Evolutionary conservation across 2,329 filamentous ascomycete genomes (phyloP), one percentile per base, ranked within the genome.

Genomic region (Pseudogymnoascus sp.): DNA sequence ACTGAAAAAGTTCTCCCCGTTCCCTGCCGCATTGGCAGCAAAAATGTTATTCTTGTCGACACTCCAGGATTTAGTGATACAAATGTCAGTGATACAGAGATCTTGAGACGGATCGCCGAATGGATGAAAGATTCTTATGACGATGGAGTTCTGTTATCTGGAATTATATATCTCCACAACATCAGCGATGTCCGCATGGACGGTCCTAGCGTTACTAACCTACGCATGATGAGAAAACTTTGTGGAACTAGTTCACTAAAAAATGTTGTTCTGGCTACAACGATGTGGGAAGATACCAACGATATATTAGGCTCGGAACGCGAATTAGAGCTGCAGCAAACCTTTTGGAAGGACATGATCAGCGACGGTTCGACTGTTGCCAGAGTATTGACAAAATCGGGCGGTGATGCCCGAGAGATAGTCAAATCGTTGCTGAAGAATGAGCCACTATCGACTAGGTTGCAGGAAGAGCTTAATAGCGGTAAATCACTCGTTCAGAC

Each of bases 31-130:
- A 58, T 64, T 18, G 58, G n/a, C 1, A 45, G 27, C 25, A 13
- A 37, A 21, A 61, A 42, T 10, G 48, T 63, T 7, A 62, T 65
- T 27, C 52, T 68, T 9, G 69, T 78, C 40, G 76, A 78, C 60
- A 78, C 76, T 0, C 75, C 76, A 0, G 76, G 77, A 0, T 78
- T 78, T 62, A 69, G 77, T 59, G 76, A 78, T 60, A 77, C 72
- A 0, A 61, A 68, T 18, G 37, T 65, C 1, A 67, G 63, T 4
- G 76, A 79, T 37, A 66, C 71, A 0, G 74, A 78, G 2, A 69
- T 78, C 2, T 65, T 79, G 1, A 58, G 60, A 1, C 68, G 72
- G 21, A 71, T 78, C 15, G 70, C 72, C 0, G 62, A 29, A 2
- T 76, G 69, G 65, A 63, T 78, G 0, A 64, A 60, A 0, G 59